These are phyloP conservation scores for Pseudogymnoascus sp. DNA, from an alignment of 2,329 filamentous ascomycete genomes.

Conservation along the genomic window DNA sequence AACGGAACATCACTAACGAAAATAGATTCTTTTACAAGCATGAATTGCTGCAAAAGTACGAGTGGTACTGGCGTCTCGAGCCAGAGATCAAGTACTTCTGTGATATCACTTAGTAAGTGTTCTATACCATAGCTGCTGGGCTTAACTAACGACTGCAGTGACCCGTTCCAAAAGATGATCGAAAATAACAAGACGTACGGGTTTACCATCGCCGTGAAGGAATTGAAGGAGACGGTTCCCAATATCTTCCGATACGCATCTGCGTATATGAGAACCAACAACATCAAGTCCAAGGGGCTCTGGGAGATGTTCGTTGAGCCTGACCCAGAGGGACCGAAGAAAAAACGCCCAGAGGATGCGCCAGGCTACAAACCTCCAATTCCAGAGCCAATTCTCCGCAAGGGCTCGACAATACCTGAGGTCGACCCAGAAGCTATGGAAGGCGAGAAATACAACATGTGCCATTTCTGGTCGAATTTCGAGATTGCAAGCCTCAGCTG, in stretches of 20 bases:
- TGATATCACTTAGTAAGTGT: conserved; percentile 88
- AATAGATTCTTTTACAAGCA: conserved; percentile 92
- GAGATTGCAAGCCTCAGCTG: conserved; percentile 92
- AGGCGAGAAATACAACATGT: conserved; percentile 98
- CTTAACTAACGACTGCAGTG: conserved; percentile 44
- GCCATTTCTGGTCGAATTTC: conserved; percentile 99
- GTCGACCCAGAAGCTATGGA: conserved; percentile 94
- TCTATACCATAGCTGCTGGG: not conserved
- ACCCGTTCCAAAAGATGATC: conserved; percentile 94
- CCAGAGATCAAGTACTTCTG: conserved; percentile 99
- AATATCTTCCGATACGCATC: conserved; percentile 99
- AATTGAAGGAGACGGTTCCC: conserved; percentile 92
- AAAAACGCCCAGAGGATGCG: conserved; percentile 52
- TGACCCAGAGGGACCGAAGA: conserved; percentile 48
- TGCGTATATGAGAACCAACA: conserved; percentile 89
- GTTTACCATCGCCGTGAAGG: conserved; percentile 97
- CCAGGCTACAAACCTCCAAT: conserved; percentile 58
- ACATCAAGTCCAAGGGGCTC: conserved; percentile 79
- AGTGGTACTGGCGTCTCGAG: conserved; percentile 99
- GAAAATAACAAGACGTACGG: conserved; percentile 95
- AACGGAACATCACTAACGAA: conserved; percentile 15
- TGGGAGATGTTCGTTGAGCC: conserved; percentile 99
- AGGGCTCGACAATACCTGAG: conserved; percentile 66
- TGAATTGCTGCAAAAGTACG: conserved; percentile 86
- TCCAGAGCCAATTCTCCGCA: conserved; percentile 73